Percentiles rank a stretch among this genome's conserved stretches.
Evolutionary conservation across 2,329 filamentous ascomycete genomes (phyloP).

Genomic region (Colletotrichum agaves): DNA sequence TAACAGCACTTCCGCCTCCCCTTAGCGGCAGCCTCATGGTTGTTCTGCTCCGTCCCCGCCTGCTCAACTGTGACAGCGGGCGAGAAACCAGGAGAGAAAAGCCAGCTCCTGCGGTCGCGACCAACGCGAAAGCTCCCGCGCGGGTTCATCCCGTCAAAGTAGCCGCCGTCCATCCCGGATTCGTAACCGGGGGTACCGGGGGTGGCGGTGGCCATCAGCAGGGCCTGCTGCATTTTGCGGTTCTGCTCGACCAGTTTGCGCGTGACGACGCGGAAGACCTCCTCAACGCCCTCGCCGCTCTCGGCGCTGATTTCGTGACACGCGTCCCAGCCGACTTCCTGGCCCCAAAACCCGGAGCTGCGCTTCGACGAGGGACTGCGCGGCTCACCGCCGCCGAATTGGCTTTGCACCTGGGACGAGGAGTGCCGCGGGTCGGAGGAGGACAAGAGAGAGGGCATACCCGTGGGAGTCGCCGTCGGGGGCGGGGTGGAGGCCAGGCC

Average conservation of each 20-base stretch:
- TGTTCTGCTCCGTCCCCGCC: conserved; percentile 44
- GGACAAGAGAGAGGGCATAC: conserved; percentile 41
- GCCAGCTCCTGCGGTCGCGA: conserved; percentile 67
- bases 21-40: conserved; percentile 35
- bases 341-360: conserved; percentile 86
- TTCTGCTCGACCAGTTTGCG: conserved; percentile 73
- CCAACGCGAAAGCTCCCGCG: conserved; percentile 67
- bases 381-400: conserved; percentile 58
- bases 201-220: conserved; percentile 64
- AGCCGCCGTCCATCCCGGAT: conserved; percentile 56
- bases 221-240: conserved; percentile 69
- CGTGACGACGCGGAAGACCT: conserved; percentile 83
- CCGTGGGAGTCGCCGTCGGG: conserved; percentile 64
- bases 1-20: conserved; percentile 44
- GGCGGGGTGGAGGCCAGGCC: conserved; percentile 74
- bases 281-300: conserved; percentile 94
- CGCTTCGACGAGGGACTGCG: conserved; percentile 72
- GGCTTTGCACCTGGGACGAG: conserved; percentile 32
- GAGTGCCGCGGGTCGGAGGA: conserved; percentile 40
- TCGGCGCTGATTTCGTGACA: conserved; percentile 97
- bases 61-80: conserved; percentile 62
- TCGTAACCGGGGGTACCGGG: conserved; percentile 61
- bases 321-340: conserved; percentile 95
- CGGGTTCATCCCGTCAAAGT: conserved; percentile 62
- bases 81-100: conserved; percentile 66